Conservation (phyloP, 306 rosid species). For the Ammopiptanthus mongolicus region DNA sequence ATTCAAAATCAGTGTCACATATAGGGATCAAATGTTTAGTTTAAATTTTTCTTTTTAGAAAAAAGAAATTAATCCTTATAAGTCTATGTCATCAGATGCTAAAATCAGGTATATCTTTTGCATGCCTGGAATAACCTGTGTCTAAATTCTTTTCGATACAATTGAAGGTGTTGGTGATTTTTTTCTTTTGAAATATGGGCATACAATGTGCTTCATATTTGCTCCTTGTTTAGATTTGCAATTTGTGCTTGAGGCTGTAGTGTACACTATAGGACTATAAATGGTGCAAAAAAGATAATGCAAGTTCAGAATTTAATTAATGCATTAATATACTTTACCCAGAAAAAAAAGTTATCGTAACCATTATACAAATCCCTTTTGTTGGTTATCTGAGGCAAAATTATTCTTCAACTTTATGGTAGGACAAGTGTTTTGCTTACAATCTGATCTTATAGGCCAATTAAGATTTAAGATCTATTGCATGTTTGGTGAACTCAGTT, state of each 20-base stretch:
- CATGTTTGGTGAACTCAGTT: constrained; percentile 9
- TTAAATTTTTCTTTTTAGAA: no score
- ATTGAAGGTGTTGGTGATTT: background rate
- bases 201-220: background rate
- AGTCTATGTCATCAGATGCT: background rate
- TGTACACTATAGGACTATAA: background rate
- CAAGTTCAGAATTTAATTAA: background rate
- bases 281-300: background rate
- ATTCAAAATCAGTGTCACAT: no score
- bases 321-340: background rate
- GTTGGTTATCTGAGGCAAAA: background rate
- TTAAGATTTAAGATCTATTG: background rate
- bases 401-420: constrained; percentile 9
- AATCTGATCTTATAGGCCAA: background rate
- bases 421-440: constrained; percentile 3
- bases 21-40: no score
- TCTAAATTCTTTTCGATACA: background rate
- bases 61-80: no score
- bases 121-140: background rate
- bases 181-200: background rate
- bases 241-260: background rate
- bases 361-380: background rate
- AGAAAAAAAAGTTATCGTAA: background rate
- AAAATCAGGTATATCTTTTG: background rate
- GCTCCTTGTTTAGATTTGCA: background rate